Conservation (phyloP, 805 yeast genomes). For the Kazachstania kunashirensis region DNA sequence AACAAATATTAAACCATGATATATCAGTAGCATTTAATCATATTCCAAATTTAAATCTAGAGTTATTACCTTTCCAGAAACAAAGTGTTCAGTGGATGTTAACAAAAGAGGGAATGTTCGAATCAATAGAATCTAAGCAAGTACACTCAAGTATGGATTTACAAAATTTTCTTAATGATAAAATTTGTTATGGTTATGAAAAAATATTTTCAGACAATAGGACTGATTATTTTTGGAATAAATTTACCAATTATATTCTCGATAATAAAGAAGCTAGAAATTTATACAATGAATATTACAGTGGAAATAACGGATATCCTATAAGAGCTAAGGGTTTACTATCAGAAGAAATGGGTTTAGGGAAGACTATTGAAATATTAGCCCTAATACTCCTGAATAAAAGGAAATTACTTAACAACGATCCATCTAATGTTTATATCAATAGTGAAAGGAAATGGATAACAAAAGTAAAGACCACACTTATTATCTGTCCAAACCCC, state of each 20-base stretch:
- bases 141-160: slow-evolving; percentile 2
- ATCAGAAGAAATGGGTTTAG: slow-evolving; percentile 96
- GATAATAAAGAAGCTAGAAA: slow-evolving; percentile 12
- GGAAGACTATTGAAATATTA: slow-evolving; percentile 82
- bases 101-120: slow-evolving; percentile 12
- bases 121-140: not conserved
- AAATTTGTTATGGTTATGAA: slow-evolving; percentile 25
- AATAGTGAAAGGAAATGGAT: slow-evolving; percentile 21
- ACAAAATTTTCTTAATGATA: slow-evolving; percentile 15
- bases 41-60: slow-evolving; percentile 12
- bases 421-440: slow-evolving; percentile 5
- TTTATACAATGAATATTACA: slow-evolving; percentile 8
- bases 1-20: slow-evolving; percentile 5
- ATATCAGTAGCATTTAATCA: slow-evolving; percentile 4
- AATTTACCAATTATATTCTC: slow-evolving; percentile 25
- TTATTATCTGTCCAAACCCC: slow-evolving; percentile 79
- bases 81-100: slow-evolving; percentile 29
- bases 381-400: slow-evolving; percentile 55
- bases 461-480: slow-evolving; percentile 51
- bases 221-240: slow-evolving; percentile 23
- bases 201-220: slow-evolving; percentile 4
- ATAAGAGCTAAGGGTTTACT: slow-evolving; percentile 46
- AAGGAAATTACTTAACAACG: slow-evolving; percentile 29
- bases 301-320: not conserved
- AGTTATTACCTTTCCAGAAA: slow-evolving; percentile 25